Base-by-base conservation (phyloP, 108 stramenopile genomes). In the Skeletonema tropicum region DNA sequence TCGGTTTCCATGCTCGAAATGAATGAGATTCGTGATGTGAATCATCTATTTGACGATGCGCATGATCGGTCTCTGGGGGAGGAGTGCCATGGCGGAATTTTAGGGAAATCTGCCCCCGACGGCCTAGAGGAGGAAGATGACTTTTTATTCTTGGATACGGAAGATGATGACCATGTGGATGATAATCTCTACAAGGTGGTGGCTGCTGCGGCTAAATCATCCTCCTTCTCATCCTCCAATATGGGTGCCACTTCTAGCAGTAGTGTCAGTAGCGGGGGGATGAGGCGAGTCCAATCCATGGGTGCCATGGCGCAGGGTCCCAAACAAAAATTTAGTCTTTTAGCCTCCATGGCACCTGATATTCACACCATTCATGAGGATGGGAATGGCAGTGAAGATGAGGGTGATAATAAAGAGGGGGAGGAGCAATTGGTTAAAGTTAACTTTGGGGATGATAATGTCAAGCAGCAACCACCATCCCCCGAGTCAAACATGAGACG, bases 1-100 rank as follows among this genome's bases (percentile, higher is more conserved):
- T 45, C 64, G 10, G 41, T 17, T 14, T 58, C 69, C 30, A 70
- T 70, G 69, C 19, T 70, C 36, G 58, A 70, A 59, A 70, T 70
- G 69, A 58, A 58, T 21, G 69, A 57, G 35, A 35, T 70, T 38
- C 9, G 11, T 23, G 69, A 70, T 32, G 58, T 70, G 57, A 33
- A 58, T 0, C 10, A 39, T 6, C 36, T 70, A 0, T 26, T 45
- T 6, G 49, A 31, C 11, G 5, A 1, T 3, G n/a, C 42, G 42
- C 15, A 45, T n/a, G 42, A 45, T n/a, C 15, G 42, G 42, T 45
- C 42, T 45, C 42, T 45, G 42, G 48, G 66, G 17, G 32, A 68
- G 29, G 48, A 32, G 11, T n/a, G 25, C 66, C 46, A 19, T 8
- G 41, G 19, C 15, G 15, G 48, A 15, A 21, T 42, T 1, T 17